Evolutionary conservation across 1,284 basidiomycete genomes (phyloP).

Genomic region (Kalmanozyma brasiliensis): DNA sequence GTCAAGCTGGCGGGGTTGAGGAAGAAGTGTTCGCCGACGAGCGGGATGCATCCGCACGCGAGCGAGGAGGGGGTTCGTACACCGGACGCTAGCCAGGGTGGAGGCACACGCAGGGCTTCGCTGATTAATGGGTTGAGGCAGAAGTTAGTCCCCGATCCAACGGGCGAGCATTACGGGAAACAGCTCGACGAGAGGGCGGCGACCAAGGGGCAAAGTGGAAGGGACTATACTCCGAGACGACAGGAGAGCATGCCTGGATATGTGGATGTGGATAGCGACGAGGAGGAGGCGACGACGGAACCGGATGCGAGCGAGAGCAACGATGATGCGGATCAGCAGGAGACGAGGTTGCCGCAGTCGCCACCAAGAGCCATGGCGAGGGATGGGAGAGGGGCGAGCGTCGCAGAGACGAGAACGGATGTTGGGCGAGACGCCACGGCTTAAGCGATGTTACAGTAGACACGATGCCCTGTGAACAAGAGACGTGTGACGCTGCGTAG

Average conservation of each 20-base stretch:
- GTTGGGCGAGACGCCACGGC: too few relatives aligned
- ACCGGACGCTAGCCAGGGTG: too few relatives aligned
- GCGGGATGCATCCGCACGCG: not conserved
- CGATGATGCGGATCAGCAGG: not conserved
- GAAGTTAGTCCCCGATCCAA: conserved; percentile 32
- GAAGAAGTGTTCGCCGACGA: too few relatives aligned
- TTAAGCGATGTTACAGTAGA: too few relatives aligned
- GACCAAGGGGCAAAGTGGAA: conserved; percentile 32
- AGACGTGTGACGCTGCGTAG: too few relatives aligned
- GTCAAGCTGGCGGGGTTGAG: conserved; percentile 19
- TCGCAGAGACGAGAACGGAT: too few relatives aligned
- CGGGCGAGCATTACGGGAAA: conserved; percentile 9
- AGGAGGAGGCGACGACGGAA: conserved; percentile 7
- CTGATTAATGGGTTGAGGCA: conserved; percentile 26
- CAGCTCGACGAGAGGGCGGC: conserved; percentile 30
- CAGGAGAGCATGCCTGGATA: conserved; percentile 5
- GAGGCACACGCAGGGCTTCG: too few relatives aligned
- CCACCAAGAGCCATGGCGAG: not conserved
- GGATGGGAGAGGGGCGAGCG: not conserved
- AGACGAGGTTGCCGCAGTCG: not conserved
- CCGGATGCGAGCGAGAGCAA: not conserved
- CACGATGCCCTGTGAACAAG: too few relatives aligned
- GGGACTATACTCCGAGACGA: conserved; percentile 33
- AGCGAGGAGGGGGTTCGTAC: too few relatives aligned
- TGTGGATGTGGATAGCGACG: conserved; percentile 30